These are phyloP conservation scores for Uncinocarpus reesii DNA, from an alignment of 2,329 filamentous ascomycete species.

Conservation along the genomic window DNA sequence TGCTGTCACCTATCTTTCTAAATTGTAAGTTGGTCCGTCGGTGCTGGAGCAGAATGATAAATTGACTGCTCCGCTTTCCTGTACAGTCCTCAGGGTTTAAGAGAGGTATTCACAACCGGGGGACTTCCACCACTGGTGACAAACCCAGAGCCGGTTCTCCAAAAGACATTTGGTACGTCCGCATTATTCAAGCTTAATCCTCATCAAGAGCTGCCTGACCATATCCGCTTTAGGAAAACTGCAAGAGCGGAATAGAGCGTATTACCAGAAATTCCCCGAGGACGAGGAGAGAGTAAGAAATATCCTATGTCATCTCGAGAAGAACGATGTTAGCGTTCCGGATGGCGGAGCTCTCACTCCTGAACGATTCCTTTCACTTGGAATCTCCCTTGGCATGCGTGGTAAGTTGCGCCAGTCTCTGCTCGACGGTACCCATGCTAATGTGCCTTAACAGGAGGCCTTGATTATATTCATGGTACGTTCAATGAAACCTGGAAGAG, in stretches of 20 bases:
- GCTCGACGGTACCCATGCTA: neutral
- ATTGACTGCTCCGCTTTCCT: neutral
- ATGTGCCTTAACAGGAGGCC: slow-evolving; percentile 43
- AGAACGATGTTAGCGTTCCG: slow-evolving; percentile 55
- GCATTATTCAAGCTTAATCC: neutral
- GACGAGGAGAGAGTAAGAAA: slow-evolving; percentile 59
- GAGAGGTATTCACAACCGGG: slow-evolving; percentile 75
- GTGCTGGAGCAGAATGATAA: neutral
- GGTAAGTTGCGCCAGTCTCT: slow-evolving; percentile 35
- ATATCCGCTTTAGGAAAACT: slow-evolving; percentile 45
- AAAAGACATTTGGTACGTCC: slow-evolving; percentile 49
- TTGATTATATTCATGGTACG: slow-evolving; percentile 60
- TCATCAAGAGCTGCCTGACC: neutral
- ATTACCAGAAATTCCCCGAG: slow-evolving; percentile 76
- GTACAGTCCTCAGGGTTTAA: slow-evolving; percentile 56
- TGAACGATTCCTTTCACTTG: slow-evolving; percentile 64
- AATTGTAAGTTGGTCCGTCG: slow-evolving; percentile 41
- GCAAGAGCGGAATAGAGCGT: slow-evolving; percentile 60
- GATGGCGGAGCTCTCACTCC: slow-evolving; percentile 64
- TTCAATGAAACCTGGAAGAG: neutral
- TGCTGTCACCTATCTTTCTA: slow-evolving; percentile 69
- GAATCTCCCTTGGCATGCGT: slow-evolving; percentile 67
- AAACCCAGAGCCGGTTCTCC: slow-evolving; percentile 64
- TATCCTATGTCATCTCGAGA: slow-evolving; percentile 55
- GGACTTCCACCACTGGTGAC: slow-evolving; percentile 69